A percentile compares a stretch with the other conserved stretches of the same genome.
Conservation (phyloP, 108 stramenopile genomes). For the Fragilariopsis cylindrus region DNA sequence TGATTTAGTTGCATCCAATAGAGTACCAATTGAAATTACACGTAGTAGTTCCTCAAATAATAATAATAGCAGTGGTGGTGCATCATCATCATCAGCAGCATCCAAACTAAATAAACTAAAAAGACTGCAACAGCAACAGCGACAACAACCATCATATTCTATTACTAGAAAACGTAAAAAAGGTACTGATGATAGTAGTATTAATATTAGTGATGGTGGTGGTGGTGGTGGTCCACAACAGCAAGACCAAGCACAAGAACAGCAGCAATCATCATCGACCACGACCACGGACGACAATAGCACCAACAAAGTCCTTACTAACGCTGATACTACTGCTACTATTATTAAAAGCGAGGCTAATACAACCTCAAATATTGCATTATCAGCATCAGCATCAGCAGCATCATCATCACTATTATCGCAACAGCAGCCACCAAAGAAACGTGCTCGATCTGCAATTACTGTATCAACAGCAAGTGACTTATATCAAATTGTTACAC, state of each 20-base stretch:
- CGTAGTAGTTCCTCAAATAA: slow-evolving; percentile 29
- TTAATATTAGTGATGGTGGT: not conserved
- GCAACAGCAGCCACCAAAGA: slow-evolving; percentile 16
- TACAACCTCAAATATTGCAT: not conserved
- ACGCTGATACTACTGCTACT: not conserved
- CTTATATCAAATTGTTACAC: slow-evolving; percentile 72
- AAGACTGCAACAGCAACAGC: too few relatives aligned
- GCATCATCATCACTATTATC: not conserved
- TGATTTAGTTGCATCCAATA: slow-evolving; percentile 67
- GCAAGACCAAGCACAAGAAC: not conserved
- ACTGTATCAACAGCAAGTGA: slow-evolving; percentile 75
- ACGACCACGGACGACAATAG: not conserved
- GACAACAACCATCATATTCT: too few relatives aligned
- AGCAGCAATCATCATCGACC: not conserved
- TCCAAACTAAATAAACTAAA: too few relatives aligned
- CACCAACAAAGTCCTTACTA: not conserved
- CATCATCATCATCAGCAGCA: too few relatives aligned
- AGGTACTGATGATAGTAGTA: slow-evolving; percentile 3
- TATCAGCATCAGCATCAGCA: not conserved
- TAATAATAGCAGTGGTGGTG: too few relatives aligned
- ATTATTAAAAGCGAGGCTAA: not conserved
- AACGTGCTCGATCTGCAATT: slow-evolving; percentile 64
- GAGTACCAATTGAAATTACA: slow-evolving; percentile 78
- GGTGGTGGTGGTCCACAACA: not conserved
- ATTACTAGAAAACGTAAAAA: not conserved